Evolutionary conservation across 306 rosid genomes (phyloP).

Genomic region (Corylus americana): DNA sequence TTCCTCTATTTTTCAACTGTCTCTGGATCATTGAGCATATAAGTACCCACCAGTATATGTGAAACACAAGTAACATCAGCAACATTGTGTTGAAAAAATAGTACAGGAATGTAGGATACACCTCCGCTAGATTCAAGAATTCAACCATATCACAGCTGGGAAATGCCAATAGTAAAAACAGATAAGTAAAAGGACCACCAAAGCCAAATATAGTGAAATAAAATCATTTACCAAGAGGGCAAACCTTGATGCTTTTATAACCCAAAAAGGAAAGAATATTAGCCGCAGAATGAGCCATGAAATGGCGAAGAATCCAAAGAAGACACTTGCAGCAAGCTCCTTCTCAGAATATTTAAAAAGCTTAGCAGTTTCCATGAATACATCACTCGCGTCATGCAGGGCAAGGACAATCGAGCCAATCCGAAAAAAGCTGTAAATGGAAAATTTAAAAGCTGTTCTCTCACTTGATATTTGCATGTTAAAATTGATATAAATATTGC

Average conservation of each 20-base stretch:
- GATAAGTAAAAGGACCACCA: slow-evolving; percentile 22
- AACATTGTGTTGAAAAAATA: slow-evolving; percentile 80
- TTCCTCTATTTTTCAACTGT: slow-evolving; percentile 85
- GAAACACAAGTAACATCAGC: slow-evolving; percentile 84
- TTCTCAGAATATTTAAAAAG: slow-evolving; percentile 89
- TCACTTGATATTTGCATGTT: slow-evolving; percentile 15
- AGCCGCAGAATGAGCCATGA: slow-evolving; percentile 88
- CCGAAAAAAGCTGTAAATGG: slow-evolving; percentile 77
- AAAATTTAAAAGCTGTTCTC: slow-evolving; percentile 21
- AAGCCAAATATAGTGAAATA: slow-evolving; percentile 25
- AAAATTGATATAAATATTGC: slow-evolving; percentile 12
- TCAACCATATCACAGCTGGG: slow-evolving; percentile 62
- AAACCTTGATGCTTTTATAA: slow-evolving; percentile 86
- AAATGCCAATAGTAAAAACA: slow-evolving; percentile 38
- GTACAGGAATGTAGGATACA: slow-evolving; percentile 48
- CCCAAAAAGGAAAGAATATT: slow-evolving; percentile 82
- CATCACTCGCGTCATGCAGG: slow-evolving; percentile 92
- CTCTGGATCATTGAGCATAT: slow-evolving; percentile 78
- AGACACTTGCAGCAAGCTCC: slow-evolving; percentile 84
- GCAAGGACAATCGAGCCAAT: slow-evolving; percentile 83
- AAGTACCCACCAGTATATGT: slow-evolving; percentile 98
- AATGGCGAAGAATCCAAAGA: slow-evolving; percentile 77
- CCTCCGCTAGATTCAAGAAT: slow-evolving; percentile 50
- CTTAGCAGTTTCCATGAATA: slow-evolving; percentile 98
- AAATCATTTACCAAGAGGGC: slow-evolving; percentile 39